Percentiles rank a stretch among this genome's conserved stretches.
Conservation (phyloP, 139 green algal genomes). For the Coelastrella sp. region DNA sequence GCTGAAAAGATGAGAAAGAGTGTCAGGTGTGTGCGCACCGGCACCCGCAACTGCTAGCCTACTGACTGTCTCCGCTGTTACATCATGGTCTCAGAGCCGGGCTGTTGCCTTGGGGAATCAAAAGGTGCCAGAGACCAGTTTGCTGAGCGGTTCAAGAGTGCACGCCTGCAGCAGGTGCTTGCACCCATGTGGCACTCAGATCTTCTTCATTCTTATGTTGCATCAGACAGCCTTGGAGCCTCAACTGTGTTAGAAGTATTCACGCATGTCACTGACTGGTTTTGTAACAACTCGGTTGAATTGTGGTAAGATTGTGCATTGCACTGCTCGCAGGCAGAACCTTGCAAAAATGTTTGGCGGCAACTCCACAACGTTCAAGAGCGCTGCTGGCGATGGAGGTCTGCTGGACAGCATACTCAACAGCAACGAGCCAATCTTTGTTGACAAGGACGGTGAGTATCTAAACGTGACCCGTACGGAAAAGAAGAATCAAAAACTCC, state of each 20-base stretch:
- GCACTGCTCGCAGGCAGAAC: neutral
- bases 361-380: neutral
- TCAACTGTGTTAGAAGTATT: neutral
- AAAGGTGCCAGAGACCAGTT: too few relatives aligned
- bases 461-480: neutral
- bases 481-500: neutral
- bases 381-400: neutral
- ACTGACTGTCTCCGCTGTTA: too few relatives aligned
- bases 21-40: neutral
- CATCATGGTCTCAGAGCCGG: too few relatives aligned
- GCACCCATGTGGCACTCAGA: neutral
- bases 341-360: neutral
- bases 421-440: neutral
- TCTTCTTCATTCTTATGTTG: too few relatives aligned
- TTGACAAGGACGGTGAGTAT: neutral
- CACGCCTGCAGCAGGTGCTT: too few relatives aligned
- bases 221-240: too few relatives aligned
- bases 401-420: neutral
- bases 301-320: neutral
- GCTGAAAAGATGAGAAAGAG: neutral
- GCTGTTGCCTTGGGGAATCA: too few relatives aligned
- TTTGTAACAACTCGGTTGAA: too few relatives aligned
- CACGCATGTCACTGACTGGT: neutral
- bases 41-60: too few relatives aligned
- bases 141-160: neutral